Percentiles rank a stretch among this genome's conserved stretches.
These are phyloP conservation scores for Pouteria glomerata DNA, from an alignment of 148 eudicot species.

Conservation along the genomic window DNA sequence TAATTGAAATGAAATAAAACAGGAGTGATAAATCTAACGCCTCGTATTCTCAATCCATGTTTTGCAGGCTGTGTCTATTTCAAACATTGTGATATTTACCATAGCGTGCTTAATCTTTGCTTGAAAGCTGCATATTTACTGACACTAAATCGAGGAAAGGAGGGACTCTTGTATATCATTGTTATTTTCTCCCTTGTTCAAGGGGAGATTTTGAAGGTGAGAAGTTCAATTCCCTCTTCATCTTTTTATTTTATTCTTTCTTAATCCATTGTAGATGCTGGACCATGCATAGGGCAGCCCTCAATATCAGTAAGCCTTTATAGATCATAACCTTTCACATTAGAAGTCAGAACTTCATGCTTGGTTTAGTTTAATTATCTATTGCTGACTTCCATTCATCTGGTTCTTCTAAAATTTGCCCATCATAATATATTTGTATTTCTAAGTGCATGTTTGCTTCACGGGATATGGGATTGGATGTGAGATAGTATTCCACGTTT, in stretches of 20 bases:
- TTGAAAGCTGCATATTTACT: conserved; percentile 14
- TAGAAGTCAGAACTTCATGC: conserved; percentile 1
- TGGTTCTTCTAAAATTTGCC: not conserved
- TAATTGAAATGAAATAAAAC: not conserved
- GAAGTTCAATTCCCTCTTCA: not conserved
- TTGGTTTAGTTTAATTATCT: not conserved
- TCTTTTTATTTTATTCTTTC: not conserved
- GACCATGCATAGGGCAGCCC: not conserved
- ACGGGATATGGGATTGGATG: too few species aligned
- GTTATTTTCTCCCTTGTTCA: conserved; percentile 11
- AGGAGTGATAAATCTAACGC: not conserved
- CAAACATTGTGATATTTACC: conserved; percentile 19
- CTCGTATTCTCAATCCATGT: not conserved
- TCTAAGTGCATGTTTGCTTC: too few species aligned
- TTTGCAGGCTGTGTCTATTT: conserved; percentile 39
- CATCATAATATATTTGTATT: not conserved
- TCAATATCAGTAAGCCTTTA: not conserved
- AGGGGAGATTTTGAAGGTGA: conserved; percentile 10
- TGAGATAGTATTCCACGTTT: too few species aligned
- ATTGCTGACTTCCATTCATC: not conserved
- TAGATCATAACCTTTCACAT: not conserved
- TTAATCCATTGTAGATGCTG: not conserved
- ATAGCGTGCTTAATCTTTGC: conserved; percentile 23
- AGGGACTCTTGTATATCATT: conserved; percentile 5
- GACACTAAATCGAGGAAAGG: not conserved